Conservation (phyloP, 2,329 filamentous ascomycete genomes). For the Beauveria asiatica region DNA sequence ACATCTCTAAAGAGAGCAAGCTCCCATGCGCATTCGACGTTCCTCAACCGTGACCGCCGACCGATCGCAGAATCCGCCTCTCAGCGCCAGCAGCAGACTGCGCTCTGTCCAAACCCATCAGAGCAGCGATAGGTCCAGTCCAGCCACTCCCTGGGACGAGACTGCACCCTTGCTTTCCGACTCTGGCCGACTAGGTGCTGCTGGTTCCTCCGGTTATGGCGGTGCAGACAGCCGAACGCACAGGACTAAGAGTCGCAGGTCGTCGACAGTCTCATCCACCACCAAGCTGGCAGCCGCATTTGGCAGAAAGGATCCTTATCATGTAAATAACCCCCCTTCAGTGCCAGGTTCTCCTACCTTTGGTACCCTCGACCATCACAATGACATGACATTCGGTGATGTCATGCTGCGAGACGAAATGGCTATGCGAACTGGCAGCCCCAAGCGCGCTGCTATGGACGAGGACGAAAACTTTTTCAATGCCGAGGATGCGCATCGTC, state of each 20-base stretch:
- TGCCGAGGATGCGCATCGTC: constrained; percentile 21
- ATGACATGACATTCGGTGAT: constrained; percentile 55
- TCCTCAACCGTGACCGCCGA: constrained; percentile 37
- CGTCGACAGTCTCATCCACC: constrained; percentile 44
- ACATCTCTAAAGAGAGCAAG: constrained; percentile 43
- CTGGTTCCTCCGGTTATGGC: constrained; percentile 31
- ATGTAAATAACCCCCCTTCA: constrained; percentile 62
- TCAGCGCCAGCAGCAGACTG: constrained; percentile 25
- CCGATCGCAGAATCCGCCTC: constrained; percentile 28
- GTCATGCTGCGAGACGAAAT: constrained; percentile 63
- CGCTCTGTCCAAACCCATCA: constrained; percentile 27
- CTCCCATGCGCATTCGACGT: constrained; percentile 55
- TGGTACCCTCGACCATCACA: constrained; percentile 37
- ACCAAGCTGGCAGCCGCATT: constrained; percentile 29
- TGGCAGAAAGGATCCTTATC: constrained; percentile 38
- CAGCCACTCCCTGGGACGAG: constrained; percentile 38
- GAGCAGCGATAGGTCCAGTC: constrained; percentile 40
- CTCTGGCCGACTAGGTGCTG: constrained; percentile 17
- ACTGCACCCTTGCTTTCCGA: constrained; percentile 45
- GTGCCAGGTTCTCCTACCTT: constrained; percentile 53
- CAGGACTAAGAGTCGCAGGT: constrained; percentile 33
- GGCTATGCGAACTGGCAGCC: constrained; percentile 27
- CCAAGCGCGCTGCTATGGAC: constrained; percentile 19
- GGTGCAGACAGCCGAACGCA: constrained; percentile 29
- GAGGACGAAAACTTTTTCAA: constrained; percentile 27